Evolutionary conservation across 176 grass and related monocot species (phyloP).

Genomic region (Carex cristatella): DNA sequence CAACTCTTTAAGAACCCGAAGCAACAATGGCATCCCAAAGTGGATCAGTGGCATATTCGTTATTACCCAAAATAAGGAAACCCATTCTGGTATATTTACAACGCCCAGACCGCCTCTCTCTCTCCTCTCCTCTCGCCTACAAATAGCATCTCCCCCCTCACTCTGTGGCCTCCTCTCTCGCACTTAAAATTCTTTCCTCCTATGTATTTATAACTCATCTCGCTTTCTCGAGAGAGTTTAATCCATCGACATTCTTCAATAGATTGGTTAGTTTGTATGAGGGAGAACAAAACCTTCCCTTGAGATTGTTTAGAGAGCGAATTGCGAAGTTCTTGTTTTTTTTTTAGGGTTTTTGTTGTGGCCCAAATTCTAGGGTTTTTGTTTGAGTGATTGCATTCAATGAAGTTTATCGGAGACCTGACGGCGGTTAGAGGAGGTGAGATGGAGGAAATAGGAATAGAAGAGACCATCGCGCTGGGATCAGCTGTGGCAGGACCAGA

Average conservation of each 20-base stretch:
- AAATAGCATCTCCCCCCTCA: slow-evolving; percentile 33
- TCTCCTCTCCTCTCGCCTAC: slow-evolving; percentile 34
- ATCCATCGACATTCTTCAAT: neutral
- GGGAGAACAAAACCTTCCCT: neutral
- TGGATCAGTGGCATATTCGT: slow-evolving; percentile 12
- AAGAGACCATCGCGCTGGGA: slow-evolving; percentile 24
- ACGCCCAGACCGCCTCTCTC: slow-evolving; percentile 4
- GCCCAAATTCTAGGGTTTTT: slow-evolving; percentile 21
- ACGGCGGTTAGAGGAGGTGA: slow-evolving; percentile 18
- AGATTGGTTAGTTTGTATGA: neutral
- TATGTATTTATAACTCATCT: slow-evolving; percentile 31
- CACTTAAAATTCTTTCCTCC: slow-evolving; percentile 23
- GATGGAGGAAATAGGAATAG: slow-evolving; percentile 20
- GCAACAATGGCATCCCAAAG: neutral
- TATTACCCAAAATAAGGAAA: neutral
- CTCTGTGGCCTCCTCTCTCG: slow-evolving; percentile 21
- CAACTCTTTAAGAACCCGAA: neutral
- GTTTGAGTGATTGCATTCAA: slow-evolving; percentile 22
- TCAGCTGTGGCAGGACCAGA: slow-evolving; percentile 20
- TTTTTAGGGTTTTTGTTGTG: slow-evolving; percentile 18
- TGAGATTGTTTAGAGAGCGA: neutral
- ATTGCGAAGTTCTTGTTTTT: neutral
- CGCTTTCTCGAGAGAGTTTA: neutral
- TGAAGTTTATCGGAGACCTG: slow-evolving; percentile 48
- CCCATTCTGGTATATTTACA: slow-evolving; percentile 13